Evolutionary conservation across 192 early-diverging fungal species (phyloP), one percentile per base, ranked within the genome.

Genomic region (Mortierella hygrophila): DNA sequence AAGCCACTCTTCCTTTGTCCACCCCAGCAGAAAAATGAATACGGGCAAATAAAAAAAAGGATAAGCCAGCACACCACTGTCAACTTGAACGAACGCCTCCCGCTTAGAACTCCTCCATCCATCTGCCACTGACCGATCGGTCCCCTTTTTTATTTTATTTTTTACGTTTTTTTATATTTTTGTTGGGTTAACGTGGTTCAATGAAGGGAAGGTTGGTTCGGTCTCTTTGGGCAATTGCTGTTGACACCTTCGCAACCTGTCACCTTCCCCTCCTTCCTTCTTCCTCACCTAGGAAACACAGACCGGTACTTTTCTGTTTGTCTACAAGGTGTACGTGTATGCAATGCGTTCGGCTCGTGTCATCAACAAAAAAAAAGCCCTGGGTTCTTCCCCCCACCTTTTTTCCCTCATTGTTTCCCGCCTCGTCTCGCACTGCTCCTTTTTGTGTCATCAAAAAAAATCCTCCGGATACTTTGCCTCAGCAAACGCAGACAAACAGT

Each of bases 91-190:
- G n/a, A 60, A 60, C n/a, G n/a, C 55, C 60, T 32, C 29, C 60
- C 60, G 60, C 60, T 65, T 65, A 29, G 60, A 65, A 65, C 60
- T 65, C 60, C 60, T 65, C 60, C 60, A 65, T 26, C 26, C 26
- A 16, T 26, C 29, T 26, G 16, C 7, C 55, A 57, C 55, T 23
- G 55, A 57, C 55, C 55, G n/a, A 26, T 57, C 55, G n/a, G n/a
- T 57, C 55, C 21, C 6, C 55, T 26, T 10, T 26, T 23, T 26
- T 26, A n/a, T 26, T 7, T 57, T 57, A 21, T 57, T 57, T 26
- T 18, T 9, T n/a, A 0, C 6, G 0, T 26, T 10, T 26, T 57
- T 57, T 57, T 10, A 26, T n/a, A 0, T 26, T 32, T 32, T 65
- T 65, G 60, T 29, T 29, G 55, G 55, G 21, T 60, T 52, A 21